phyloP scores from a whole-genome alignment of 2,329 filamentous ascomycete species.

The Thielaviopsis ethacetica region DNA sequence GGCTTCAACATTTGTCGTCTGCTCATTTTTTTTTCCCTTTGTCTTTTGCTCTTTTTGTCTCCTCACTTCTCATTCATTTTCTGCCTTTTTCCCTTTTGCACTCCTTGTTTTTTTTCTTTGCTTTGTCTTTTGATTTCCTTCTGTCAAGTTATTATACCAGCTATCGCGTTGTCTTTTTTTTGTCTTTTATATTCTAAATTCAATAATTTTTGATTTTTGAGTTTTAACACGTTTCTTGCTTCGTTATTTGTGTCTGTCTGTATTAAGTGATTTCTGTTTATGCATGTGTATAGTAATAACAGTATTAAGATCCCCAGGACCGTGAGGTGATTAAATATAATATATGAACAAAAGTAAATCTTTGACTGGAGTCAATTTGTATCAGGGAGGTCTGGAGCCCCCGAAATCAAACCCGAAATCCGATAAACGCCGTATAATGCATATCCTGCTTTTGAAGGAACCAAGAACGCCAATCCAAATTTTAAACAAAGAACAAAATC shows the following conservation, averaged over 20 bases:
- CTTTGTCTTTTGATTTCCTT: not conserved
- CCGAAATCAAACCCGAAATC: too few relatives aligned
- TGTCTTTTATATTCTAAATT: slow-evolving; percentile 15
- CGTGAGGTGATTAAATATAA: too few relatives aligned
- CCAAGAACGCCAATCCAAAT: too few relatives aligned
- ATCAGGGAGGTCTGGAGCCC: too few relatives aligned
- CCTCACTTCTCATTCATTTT: not conserved
- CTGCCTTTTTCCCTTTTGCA: slow-evolving; percentile 3
- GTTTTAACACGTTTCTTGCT: slow-evolving; percentile 14
- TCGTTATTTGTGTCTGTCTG: slow-evolving; percentile 14
- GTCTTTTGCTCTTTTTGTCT: not conserved
- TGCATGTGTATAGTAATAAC: not conserved
- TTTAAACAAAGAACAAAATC: too few relatives aligned
- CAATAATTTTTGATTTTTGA: slow-evolving; percentile 15
- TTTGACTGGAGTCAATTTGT: too few relatives aligned
- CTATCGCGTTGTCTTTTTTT: slow-evolving; percentile 14
- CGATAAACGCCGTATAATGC: too few relatives aligned
- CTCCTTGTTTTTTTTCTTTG: not conserved
- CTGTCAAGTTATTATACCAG: slow-evolving; percentile 11
- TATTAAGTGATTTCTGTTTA: not conserved
- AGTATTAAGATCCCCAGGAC: too few relatives aligned
- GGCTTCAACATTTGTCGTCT: slow-evolving; percentile 2
- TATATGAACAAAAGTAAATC: too few relatives aligned
- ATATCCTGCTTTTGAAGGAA: too few relatives aligned
- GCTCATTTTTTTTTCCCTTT: not conserved